Evolutionary conservation across 2,329 filamentous ascomycete genomes (phyloP), one percentile per base, ranked within the genome.

Genomic region (Pseudomassariella vexata): DNA sequence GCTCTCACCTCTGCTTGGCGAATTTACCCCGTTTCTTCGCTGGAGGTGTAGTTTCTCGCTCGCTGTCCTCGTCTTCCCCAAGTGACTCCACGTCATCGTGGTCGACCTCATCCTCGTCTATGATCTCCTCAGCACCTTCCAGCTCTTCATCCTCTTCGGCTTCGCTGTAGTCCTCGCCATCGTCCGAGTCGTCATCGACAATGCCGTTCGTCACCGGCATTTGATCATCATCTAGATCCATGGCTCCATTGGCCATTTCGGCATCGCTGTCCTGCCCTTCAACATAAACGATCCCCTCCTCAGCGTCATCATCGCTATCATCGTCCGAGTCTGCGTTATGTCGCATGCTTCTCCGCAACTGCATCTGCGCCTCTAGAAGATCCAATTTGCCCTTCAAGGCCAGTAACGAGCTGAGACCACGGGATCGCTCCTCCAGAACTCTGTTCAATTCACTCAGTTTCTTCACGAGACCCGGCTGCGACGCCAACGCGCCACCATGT

Each of bases 341-440:
- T 49, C 82, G 77, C 59, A 88, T 77, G 39, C 73, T 76, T 35
- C 77, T 78, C 30, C 92, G 73, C 47, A 95, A 65, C 48, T 85
- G 78, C 57, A 96, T 81, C 62, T 98, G 92, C 6, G 86, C 82
- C 49, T 92, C 84, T 29, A 96, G 71, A 76, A 98, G 86, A 53
- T 96, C 90, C 19, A 98, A 71, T 60, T 95, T 95, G 16, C 92
- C 92, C 66, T 95, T 95, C 38, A 98, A 72, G 14, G 89, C 76
- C 21, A 98, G 68, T 27, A 98, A 67, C 43, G 84, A 86, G 40
- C 84, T 79, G 16, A 96, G 69, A 11, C 86, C 88, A 42, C 80
- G 81, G 20, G 88, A 82, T 24, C 92, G 79, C 62, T 94, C 86
- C 41, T 88, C 82, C 38, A 96, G 75, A 12, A 96, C 90, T 52